Base-by-base conservation (phyloP, 306 rosid species). In the Cicer chorassanicum region DNA sequence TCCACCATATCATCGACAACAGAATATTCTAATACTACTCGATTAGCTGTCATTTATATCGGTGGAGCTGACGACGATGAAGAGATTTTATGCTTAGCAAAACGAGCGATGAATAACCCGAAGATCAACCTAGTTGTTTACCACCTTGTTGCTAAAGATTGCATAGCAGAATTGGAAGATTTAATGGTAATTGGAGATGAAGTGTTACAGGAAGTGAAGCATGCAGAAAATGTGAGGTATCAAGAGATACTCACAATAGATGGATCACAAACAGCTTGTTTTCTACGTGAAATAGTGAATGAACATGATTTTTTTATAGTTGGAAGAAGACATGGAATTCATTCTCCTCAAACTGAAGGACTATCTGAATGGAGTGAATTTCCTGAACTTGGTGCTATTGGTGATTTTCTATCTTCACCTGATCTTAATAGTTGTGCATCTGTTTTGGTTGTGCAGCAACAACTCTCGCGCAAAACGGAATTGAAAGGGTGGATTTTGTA, bases 391-490 rank as follows among this genome's bases (percentile, higher is more conserved):
- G 97, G 97, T 45, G 82, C 36, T 1, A 3, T 89, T 1, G 94
- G 88, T 43, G 97, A 91, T 71, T 70, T 87, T 84, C 92, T 91
- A n/a, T 81, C 92, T 14, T 84, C 97, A 1, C 72, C 86, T 0
- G 92, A 87, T 73, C 38, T 82, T 18, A 18, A 73, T 34, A 70
- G 57, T 9, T 66, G 5, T 51, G 86, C 93, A 43, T 89, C 88
- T 1, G 44, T 89, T 81, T 56, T 91, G 60, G 94, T 91, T 2
- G 77, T 89, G 45, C 93, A 87, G 15, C 85, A 81, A 51, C 80
- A 70, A 38, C 18, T 70, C 4, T 50, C 56, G 0, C 7, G 4
- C 10, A 12, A 21, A 19, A 67, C 34, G 6, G 65, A 60, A 21
- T 39, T 12, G 0, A 43, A 9, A 6, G 54, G 40, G 1, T 65